A percentile compares a stretch with the other conserved stretches of the same genome.
These are phyloP conservation scores for Monilinia polystroma DNA, from an alignment of 2,329 filamentous ascomycete species.

Conservation along the genomic window DNA sequence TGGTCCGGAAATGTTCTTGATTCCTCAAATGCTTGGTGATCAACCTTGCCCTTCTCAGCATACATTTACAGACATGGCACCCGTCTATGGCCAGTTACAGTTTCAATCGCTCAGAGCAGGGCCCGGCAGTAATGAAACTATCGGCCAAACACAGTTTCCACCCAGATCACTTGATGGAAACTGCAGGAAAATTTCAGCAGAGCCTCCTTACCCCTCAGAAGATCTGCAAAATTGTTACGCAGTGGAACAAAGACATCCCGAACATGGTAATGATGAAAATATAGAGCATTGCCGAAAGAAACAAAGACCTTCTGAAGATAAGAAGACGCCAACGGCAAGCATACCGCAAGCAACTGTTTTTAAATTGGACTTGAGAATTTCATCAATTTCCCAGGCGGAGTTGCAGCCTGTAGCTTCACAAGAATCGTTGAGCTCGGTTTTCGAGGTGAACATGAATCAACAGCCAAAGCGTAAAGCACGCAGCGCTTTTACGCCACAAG, in stretches of 20 bases:
- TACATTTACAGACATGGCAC: background rate
- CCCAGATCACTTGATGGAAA: background rate
- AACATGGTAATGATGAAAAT: background rate
- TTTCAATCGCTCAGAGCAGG: background rate
- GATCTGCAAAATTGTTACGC: background rate
- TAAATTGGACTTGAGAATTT: slow-evolving; percentile 12
- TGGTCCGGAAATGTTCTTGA: slow-evolving; percentile 7
- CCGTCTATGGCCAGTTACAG: background rate
- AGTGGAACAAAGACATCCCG: background rate
- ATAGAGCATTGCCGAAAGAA: slow-evolving; percentile 4
- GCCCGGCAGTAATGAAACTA: background rate
- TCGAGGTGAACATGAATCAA: slow-evolving; percentile 19
- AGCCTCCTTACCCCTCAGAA: background rate
- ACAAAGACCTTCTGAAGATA: background rate
- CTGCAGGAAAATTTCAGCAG: background rate
- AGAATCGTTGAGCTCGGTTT: slow-evolving; percentile 22
- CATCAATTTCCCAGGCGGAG: background rate
- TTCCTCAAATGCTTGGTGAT: slow-evolving; percentile 11
- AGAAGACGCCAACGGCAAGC: background rate
- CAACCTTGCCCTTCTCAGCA: background rate
- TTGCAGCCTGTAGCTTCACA: slow-evolving; percentile 12
- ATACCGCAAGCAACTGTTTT: slow-evolving; percentile 8
- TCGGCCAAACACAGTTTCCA: background rate
- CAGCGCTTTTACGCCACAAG: slow-evolving; percentile 21
- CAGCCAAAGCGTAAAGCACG: slow-evolving; percentile 20